These are phyloP conservation scores for Gossypium schwendimanii DNA, from an alignment of 441 rosid species.

Conservation along the genomic window DNA sequence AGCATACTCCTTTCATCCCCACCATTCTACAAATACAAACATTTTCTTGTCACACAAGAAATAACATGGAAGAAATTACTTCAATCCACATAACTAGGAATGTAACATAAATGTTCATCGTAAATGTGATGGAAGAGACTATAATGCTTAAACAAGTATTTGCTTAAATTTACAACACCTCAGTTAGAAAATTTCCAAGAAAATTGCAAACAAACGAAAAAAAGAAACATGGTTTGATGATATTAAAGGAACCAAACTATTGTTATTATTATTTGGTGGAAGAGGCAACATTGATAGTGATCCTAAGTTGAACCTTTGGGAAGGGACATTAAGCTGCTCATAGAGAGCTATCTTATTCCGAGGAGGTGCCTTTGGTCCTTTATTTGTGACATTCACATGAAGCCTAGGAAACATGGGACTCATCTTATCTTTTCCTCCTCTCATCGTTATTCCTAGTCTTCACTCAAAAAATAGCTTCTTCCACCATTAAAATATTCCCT, in stretches of 20 bases:
- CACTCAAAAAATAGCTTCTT: slow-evolving; percentile 1
- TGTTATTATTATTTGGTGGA: slow-evolving; percentile 16
- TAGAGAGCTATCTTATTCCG: slow-evolving; percentile 77
- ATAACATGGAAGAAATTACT: no score
- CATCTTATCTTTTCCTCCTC: slow-evolving; percentile 41
- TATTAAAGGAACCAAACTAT: slow-evolving; percentile 21
- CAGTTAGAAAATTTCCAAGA: no score
- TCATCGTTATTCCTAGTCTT: slow-evolving; percentile 28
- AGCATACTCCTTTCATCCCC: slow-evolving; percentile 24
- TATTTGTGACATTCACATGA: slow-evolving; percentile 70
- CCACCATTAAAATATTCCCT: not conserved
- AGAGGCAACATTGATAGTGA: slow-evolving; percentile 30
- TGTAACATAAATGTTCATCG: no score
- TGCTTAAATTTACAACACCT: no score
- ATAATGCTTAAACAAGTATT: not conserved
- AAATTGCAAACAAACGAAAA: not conserved
- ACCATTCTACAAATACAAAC: slow-evolving; percentile 28
- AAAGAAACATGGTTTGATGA: slow-evolving; percentile 29
- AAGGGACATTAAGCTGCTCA: slow-evolving; percentile 56
- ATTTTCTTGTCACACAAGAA: slow-evolving; percentile 7
- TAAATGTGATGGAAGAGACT: not conserved
- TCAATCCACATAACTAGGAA: not conserved
- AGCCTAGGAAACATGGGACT: slow-evolving; percentile 82
- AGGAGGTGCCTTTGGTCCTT: slow-evolving; percentile 68
- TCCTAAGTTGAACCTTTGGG: slow-evolving; percentile 42